These are phyloP conservation scores for Pachyrhizus erosus DNA, from an alignment of 306 rosid species.

Conservation along the genomic window DNA sequence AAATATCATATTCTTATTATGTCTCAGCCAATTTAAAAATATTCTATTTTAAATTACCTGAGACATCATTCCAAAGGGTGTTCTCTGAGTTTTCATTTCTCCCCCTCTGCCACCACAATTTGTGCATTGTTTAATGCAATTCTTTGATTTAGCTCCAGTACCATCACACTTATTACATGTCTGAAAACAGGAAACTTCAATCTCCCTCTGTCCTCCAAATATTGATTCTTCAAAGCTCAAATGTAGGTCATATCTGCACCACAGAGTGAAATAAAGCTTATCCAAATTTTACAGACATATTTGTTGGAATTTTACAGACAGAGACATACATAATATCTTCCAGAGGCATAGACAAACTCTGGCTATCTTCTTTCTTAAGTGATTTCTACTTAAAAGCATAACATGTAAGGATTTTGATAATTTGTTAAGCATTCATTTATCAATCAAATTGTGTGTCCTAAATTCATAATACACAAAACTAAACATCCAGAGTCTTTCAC, in stretches of 20 bases:
- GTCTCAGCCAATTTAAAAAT: background rate
- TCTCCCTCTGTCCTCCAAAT: constrained; percentile 77
- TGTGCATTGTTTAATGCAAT: constrained; percentile 67
- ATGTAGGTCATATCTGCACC: constrained; percentile 75
- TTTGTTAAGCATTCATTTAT: background rate
- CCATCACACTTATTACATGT: constrained; percentile 79
- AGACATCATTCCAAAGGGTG: constrained; percentile 92
- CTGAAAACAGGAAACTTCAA: constrained; percentile 73
- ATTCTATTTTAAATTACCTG: constrained; percentile 58
- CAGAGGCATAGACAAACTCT: background rate
- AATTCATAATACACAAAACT: background rate
- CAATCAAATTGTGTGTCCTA: constrained; percentile 4
- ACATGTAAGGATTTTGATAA: constrained; percentile 5
- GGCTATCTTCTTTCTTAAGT: constrained; percentile 11
- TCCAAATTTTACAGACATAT: background rate
- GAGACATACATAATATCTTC: background rate
- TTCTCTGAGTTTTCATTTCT: constrained; percentile 74
- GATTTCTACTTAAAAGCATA: constrained; percentile 1
- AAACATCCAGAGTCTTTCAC: background rate
- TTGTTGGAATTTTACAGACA: constrained; percentile 6
- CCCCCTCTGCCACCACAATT: constrained; percentile 93
- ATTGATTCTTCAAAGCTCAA: constrained; percentile 91
- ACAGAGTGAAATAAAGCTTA: constrained; percentile 31
- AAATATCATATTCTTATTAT: constrained; percentile 18
- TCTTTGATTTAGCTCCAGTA: constrained; percentile 80